phyloP scores from a whole-genome alignment of 2,329 filamentous ascomycete species.

The Elsinoe arachidis region DNA sequence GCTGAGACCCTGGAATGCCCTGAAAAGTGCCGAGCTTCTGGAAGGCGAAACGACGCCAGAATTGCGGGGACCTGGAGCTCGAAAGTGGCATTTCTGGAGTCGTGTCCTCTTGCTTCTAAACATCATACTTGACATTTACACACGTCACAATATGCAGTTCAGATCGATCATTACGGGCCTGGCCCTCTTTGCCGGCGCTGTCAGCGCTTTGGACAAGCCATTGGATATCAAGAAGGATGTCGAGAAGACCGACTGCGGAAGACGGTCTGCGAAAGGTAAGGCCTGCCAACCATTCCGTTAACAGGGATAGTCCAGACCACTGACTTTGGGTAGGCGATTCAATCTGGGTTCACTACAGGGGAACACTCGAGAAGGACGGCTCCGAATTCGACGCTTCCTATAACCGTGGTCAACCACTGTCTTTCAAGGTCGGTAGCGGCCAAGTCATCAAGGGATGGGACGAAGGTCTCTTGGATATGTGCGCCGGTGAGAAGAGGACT shows the following conservation, averaged over 20 bases:
- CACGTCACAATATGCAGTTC: conserved; percentile 35
- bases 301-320: conserved; percentile 33
- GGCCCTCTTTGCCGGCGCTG: conserved; percentile 42
- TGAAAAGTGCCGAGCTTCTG: conserved; percentile 5
- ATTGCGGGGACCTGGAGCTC: conserved; percentile 2
- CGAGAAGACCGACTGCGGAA: conserved; percentile 44
- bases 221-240: conserved; percentile 69
- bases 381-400: conserved; percentile 49
- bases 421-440: conserved; percentile 71
- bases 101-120: conserved; percentile 2
- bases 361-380: conserved; percentile 64
- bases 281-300: background rate
- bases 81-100: background rate
- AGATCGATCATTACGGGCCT: conserved; percentile 34
- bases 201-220: conserved; percentile 39
- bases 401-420: conserved; percentile 67
- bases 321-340: conserved; percentile 53
- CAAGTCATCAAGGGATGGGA: conserved; percentile 97
- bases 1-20: background rate
- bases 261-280: conserved; percentile 51
- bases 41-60: background rate
- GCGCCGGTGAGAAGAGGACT: conserved; percentile 85
- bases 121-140: background rate
- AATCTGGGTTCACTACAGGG: conserved; percentile 80
- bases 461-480: conserved; percentile 84